Percentiles rank a stretch among this genome's conserved stretches.
phyloP scores from a whole-genome alignment of 306 rosid species.

The Ormosia emarginata region DNA sequence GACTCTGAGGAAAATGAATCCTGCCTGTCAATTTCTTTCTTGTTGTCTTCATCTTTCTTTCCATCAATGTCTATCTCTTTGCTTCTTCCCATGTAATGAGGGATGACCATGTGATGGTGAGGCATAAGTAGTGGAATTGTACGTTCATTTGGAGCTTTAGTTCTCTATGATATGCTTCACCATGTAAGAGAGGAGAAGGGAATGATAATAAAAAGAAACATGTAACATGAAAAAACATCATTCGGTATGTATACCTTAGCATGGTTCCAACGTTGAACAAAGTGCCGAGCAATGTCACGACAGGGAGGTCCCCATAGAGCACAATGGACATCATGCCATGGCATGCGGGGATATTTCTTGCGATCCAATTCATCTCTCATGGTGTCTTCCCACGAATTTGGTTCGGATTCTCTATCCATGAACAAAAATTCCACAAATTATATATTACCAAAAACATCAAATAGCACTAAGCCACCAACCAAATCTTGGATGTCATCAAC shows the following conservation, averaged over 20 bases:
- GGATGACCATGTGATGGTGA: constrained; percentile 98
- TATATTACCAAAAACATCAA: background rate
- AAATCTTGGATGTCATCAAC: constrained; percentile 3
- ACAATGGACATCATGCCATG: constrained; percentile 99
- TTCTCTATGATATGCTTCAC: constrained; percentile 55
- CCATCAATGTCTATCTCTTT: constrained; percentile 50
- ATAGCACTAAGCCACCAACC: background rate
- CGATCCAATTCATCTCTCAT: constrained; percentile 97
- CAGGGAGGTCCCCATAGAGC: constrained; percentile 98
- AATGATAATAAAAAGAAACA: background rate
- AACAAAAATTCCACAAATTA: constrained; percentile 9
- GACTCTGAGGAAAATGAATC: constrained; percentile 69
- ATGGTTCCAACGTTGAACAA: constrained; percentile 99
- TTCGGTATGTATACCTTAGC: constrained; percentile 63
- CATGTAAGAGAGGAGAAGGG: constrained; percentile 20
- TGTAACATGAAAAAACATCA: background rate
- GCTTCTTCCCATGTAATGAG: constrained; percentile 86
- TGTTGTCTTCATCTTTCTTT: constrained; percentile 31
- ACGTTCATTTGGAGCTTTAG: constrained; percentile 88
- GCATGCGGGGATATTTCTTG: constrained; percentile 89
- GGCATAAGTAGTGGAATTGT: constrained; percentile 95
- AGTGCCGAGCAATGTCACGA: constrained; percentile 94
- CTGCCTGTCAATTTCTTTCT: constrained; percentile 32
- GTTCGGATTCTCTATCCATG: constrained; percentile 83
- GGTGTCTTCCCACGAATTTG: constrained; percentile 98